These are phyloP conservation scores for Talaromyces liani DNA, from an alignment of 495 filamentous ascomycete genomes.

Conservation along the genomic window DNA sequence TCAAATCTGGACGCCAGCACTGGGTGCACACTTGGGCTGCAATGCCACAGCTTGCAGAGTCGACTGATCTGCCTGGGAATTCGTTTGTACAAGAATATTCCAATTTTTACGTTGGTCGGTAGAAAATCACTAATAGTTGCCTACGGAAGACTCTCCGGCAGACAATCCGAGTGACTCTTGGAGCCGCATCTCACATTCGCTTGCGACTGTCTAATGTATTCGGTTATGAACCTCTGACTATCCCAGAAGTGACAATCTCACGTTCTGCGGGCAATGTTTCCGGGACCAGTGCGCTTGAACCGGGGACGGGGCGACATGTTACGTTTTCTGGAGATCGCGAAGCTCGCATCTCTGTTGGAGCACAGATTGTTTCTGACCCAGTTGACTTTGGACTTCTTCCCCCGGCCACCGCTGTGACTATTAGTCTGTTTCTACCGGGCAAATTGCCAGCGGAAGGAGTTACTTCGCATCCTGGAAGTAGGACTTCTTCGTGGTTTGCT, in stretches of 20 bases:
- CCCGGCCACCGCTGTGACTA: constrained; percentile 41
- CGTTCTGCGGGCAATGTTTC: constrained; percentile 41
- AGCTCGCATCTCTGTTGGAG: constrained; percentile 49
- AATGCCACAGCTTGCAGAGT: constrained; percentile 61
- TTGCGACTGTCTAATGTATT: constrained; percentile 64
- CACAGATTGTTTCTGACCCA: constrained; percentile 56
- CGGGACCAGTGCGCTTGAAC: constrained; percentile 46
- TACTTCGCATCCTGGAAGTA: constrained; percentile 59
- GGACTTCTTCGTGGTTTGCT: constrained; percentile 54
- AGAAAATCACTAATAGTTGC: neutral
- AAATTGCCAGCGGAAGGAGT: constrained; percentile 52
- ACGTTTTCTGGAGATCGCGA: constrained; percentile 48
- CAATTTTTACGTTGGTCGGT: neutral
- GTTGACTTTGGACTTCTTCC: constrained; percentile 43
- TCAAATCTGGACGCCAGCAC: constrained; percentile 18
- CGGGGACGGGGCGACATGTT: constrained; percentile 37
- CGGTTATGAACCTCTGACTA: constrained; percentile 50
- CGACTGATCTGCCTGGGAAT: constrained; percentile 49
- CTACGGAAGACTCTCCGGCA: constrained; percentile 50
- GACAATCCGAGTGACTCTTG: constrained; percentile 54
- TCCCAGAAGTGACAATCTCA: constrained; percentile 52
- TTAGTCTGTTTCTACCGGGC: constrained; percentile 50
- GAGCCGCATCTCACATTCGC: constrained; percentile 43
- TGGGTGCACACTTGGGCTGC: constrained; percentile 62
- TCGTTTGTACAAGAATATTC: constrained; percentile 44